Evolutionary conservation across 352 stramenopile genomes (phyloP).

Genomic region (Globisporangium yorkense): DNA sequence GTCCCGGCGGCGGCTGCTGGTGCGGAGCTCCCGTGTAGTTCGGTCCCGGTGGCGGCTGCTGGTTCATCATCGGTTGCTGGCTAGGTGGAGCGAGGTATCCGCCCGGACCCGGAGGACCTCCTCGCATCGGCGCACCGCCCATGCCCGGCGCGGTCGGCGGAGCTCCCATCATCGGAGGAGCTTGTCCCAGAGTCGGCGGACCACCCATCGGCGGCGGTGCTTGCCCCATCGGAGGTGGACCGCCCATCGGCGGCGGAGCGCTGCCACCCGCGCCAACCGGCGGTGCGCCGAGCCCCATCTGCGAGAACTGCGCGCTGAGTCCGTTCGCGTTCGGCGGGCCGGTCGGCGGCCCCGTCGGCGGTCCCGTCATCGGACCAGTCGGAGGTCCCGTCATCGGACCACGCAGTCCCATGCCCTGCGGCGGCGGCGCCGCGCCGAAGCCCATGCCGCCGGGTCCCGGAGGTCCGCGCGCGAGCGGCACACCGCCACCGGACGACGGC

Average conservation of each 20-base stretch:
- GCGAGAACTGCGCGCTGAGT: conserved; percentile 56
- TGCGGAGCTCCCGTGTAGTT: conserved; percentile 24
- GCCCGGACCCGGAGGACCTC: conserved; percentile 13
- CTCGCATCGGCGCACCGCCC: conserved; percentile 4
- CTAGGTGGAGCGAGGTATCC: neutral
- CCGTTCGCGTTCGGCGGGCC: conserved; percentile 17
- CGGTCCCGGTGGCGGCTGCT: conserved; percentile 15
- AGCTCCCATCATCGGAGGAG: conserved; percentile 17
- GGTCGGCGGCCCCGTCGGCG: conserved; percentile 6
- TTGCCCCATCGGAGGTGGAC: conserved; percentile 11
- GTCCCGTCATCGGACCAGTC: conserved; percentile 4
- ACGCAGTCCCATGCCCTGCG: conserved; percentile 14
- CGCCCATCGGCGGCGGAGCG: conserved; percentile 25
- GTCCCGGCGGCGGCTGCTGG: conserved; percentile 14
- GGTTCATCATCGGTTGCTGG: conserved; percentile 16
- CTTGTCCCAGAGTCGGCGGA: neutral
- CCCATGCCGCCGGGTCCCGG: conserved; percentile 12
- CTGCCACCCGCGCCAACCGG: conserved; percentile 8
- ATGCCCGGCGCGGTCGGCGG: neutral
- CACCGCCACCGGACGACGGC: conserved; percentile 5
- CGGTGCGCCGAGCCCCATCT: conserved; percentile 56
- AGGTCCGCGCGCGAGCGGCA: conserved; percentile 14
- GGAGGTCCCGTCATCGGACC: conserved; percentile 10
- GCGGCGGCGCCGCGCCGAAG: conserved; percentile 6
- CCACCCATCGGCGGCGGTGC: conserved; percentile 10